Conservation (phyloP, 305 asterid species). For the Rubia balearica region DNA sequence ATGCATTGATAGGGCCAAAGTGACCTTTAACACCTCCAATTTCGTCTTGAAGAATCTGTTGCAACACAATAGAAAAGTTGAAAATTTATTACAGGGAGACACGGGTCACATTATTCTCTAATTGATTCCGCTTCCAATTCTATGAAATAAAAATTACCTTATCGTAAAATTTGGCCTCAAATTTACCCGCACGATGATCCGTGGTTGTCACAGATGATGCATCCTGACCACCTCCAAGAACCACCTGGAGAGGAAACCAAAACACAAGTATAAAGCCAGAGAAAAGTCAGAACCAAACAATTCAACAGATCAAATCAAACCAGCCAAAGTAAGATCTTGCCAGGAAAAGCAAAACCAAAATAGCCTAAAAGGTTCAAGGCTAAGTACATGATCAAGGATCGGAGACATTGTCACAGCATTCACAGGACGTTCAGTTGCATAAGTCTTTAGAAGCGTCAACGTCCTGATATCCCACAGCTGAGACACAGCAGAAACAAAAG, state of each 20-base stretch:
- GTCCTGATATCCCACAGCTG: slow-evolving; percentile 93
- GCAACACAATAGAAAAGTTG: slow-evolving; percentile 12
- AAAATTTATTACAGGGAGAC: slow-evolving; percentile 9
- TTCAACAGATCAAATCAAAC: not conserved
- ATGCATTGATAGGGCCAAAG: slow-evolving; percentile 89
- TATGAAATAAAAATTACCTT: slow-evolving; percentile 40
- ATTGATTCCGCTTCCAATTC: not conserved
- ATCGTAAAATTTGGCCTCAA: slow-evolving; percentile 86
- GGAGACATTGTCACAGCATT: slow-evolving; percentile 97
- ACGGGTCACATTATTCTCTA: not conserved
- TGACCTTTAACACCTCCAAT: slow-evolving; percentile 95
- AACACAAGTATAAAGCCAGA: not conserved
- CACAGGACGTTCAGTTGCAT: slow-evolving; percentile 69
- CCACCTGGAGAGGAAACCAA: slow-evolving; percentile 43
- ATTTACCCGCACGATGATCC: slow-evolving; percentile 96
- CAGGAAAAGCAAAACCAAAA: not conserved
- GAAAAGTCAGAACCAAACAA: not conserved
- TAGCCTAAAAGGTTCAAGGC: not conserved
- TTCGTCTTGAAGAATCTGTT: slow-evolving; percentile 72
- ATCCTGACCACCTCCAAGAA: slow-evolving; percentile 97
- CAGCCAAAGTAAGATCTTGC: not conserved
- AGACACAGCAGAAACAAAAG: slow-evolving; percentile 8
- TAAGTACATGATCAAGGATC: slow-evolving; percentile 73
- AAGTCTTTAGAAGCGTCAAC: slow-evolving; percentile 70
- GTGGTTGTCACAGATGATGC: slow-evolving; percentile 94